Conservation (phyloP, 163 green algal genomes). For the Chloromonas sp. region DNA sequence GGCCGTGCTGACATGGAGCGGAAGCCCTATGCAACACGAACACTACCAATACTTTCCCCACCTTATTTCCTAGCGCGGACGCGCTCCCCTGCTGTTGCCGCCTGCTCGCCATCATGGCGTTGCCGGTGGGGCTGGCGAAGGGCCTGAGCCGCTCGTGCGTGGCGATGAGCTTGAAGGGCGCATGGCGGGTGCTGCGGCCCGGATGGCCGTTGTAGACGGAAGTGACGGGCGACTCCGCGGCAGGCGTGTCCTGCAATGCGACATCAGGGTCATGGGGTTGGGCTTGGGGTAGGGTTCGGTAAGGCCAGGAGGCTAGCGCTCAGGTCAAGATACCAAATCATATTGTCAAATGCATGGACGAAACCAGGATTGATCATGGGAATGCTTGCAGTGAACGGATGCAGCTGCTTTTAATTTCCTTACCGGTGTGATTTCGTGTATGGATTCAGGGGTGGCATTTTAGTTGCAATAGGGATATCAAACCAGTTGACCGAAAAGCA, state of each 20-base stretch:
- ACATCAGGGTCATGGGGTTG: not conserved
- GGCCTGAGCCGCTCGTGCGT: constrained; percentile 12
- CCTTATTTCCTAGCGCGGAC: constrained; percentile 35
- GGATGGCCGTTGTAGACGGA: not conserved
- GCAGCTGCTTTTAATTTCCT: too few species aligned
- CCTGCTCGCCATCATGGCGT: constrained; percentile 47
- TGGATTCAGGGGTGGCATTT: too few species aligned
- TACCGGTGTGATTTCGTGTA: too few species aligned
- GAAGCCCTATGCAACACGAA: not conserved
- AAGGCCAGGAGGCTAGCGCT: not conserved
- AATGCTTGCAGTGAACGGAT: too few species aligned
- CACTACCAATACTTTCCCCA: not conserved
- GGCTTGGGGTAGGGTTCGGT: not conserved
- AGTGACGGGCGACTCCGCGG: too few species aligned
- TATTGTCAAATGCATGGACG: not conserved
- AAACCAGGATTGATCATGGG: not conserved
- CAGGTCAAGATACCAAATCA: not conserved
- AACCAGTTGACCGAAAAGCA: too few species aligned
- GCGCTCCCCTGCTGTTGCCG: constrained; percentile 12
- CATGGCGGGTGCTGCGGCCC: not conserved
- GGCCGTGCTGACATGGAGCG: not conserved
- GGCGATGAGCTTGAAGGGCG: constrained; percentile 6
- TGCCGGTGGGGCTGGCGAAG: constrained; percentile 34
- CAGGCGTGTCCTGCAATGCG: too few species aligned
- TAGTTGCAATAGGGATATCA: too few species aligned